phyloP scores from a whole-genome alignment of 78 protist species.

The Carpediemonas membranifera region DNA sequence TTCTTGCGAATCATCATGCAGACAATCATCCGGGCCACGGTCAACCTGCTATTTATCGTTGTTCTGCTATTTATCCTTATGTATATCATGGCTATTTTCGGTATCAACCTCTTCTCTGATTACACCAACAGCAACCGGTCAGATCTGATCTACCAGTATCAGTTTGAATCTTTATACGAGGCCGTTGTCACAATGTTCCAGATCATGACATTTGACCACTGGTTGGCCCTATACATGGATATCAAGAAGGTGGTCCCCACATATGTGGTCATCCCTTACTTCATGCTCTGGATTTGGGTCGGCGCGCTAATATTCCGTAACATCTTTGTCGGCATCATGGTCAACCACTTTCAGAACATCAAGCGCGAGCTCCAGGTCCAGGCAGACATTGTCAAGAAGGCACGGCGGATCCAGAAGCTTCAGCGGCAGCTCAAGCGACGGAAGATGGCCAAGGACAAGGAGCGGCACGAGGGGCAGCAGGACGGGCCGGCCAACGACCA shows the following conservation, averaged over 20 bases:
- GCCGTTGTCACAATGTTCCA: neutral
- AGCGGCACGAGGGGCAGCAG: no score
- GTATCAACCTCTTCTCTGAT: neutral
- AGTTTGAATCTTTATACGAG: neutral
- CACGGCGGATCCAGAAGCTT: no score
- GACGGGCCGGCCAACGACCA: no score
- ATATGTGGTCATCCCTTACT: neutral
- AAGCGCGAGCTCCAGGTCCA: no score
- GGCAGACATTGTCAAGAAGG: no score
- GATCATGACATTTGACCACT: neutral
- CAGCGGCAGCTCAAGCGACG: no score
- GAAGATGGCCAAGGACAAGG: no score
- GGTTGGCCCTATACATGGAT: neutral
- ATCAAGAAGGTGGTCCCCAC: neutral
- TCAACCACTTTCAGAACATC: no score
- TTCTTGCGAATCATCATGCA: no score
- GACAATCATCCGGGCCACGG: no score
- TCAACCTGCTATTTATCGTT: no score
- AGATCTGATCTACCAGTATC: neutral
- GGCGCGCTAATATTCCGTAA: conserved; percentile 1
- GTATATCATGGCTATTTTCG: neutral
- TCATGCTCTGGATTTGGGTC: neutral
- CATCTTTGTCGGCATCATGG: neutral
- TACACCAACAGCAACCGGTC: neutral
- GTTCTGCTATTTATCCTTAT: neutral